Evolutionary conservation across 139 green algal genomes (phyloP), one percentile per base, ranked within the genome.

Genomic region (Penium margaritaceum): DNA sequence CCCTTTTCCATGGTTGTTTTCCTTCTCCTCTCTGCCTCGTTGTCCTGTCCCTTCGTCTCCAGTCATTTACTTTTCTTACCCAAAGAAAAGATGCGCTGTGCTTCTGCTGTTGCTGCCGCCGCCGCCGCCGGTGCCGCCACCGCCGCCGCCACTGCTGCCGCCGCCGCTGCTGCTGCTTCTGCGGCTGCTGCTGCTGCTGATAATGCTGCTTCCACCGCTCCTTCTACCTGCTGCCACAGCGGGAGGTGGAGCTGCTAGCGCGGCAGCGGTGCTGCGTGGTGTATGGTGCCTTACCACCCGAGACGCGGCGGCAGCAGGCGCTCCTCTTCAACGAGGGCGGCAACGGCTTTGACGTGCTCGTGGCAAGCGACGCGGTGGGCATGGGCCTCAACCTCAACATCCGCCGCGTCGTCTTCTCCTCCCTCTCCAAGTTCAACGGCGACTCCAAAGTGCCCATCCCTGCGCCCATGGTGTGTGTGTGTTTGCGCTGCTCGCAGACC

Each of bases 321-420:
- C 75, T 81, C 19, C 80, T 96, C 58, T 97, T 97, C 83, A 97
- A 96, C 61, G 85, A 95, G 58, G 72, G 80, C 19, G 74, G 84
- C 60, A 88, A 51, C 46, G 85, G 77, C 0, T 91, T 89, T 69
- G 74, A 85, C 36, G 87, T 99, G 46, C 77, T 99, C 65, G 88
- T 97, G 32, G 94, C 94, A 14, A 75, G 44, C 6, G 94, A 99
- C 73, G 94, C 94, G 2, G 88, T 99, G 21, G 94, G 94, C 5
- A 97, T 98, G 91, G 94, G 94, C 2, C 81, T 98, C 35, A 98
- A 98, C 83, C 87, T 98, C 46, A 96, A 94, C 85, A 96, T 98
- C 35, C 67, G 85, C 1, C 84, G 92, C 30, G 81, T 97, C 44
- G 84, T 97, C 43, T 97, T 97, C 76, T 85, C 85, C 64, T 83